Percentiles rank a stretch among this genome's conserved stretches.
Conservation (phyloP, 495 filamentous ascomycete genomes). For the Talaromyces liani region DNA sequence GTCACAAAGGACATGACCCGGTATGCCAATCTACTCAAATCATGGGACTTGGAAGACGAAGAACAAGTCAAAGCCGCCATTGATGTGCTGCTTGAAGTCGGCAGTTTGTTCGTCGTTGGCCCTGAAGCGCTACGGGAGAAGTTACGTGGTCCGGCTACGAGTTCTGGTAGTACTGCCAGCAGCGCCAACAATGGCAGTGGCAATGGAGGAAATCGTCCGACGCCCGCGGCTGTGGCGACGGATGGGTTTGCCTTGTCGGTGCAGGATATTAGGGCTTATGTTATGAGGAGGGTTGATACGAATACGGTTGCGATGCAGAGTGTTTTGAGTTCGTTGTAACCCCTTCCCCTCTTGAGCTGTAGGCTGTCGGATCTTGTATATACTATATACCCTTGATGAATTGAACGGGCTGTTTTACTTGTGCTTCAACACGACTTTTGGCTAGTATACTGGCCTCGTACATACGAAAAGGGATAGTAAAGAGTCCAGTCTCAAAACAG, state of each 20-base stretch:
- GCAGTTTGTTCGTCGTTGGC: conserved; percentile 93
- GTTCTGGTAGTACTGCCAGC: conserved; percentile 11
- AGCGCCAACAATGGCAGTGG: conserved; percentile 11
- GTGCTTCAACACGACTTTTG: too few species aligned
- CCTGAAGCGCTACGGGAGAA: conserved; percentile 80
- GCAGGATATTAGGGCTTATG: conserved; percentile 73
- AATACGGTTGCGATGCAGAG: conserved; percentile 73
- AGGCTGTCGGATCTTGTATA: not conserved
- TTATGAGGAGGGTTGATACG: conserved; percentile 74
- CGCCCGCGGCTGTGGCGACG: conserved; percentile 11
- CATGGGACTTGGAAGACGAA: conserved; percentile 61
- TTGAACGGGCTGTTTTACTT: not conserved
- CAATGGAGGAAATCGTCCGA: not conserved
- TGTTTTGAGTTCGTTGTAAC: conserved; percentile 55
- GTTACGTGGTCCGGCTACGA: conserved; percentile 41
- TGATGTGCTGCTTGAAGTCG: conserved; percentile 85
- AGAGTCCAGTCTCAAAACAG: too few species aligned
- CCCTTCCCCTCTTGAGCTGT: not conserved
- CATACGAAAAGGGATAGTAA: too few species aligned
- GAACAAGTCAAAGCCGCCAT: conserved; percentile 50
- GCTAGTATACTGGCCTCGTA: too few species aligned
- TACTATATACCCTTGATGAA: conserved; percentile 3
- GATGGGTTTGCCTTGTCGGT: conserved; percentile 40
- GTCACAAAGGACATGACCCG: conserved; percentile 92
- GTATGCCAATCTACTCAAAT: conserved; percentile 75